Base-by-base conservation (phyloP, 2,329 filamentous ascomycete species). In the Lachnellula arida region DNA sequence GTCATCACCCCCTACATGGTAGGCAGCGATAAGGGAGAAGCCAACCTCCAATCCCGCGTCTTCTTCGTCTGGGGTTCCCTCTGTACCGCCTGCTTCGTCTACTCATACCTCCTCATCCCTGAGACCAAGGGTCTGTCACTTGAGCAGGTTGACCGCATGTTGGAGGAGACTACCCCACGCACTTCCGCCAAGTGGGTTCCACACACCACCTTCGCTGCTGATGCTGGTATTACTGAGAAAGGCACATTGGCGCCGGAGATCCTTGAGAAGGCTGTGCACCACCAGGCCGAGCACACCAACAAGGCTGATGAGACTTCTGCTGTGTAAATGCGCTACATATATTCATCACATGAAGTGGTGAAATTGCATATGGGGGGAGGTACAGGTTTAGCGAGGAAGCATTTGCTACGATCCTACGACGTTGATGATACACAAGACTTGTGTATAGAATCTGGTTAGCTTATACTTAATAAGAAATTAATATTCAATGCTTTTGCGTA, bases 1-100 rank as follows among this genome's bases (percentile, higher is more conserved):
- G 80, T 90, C 71, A 88, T 91, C 73, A 88, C 83, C 7, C 86
- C 87, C 15, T 89, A 87, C 78, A 85, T 89, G 73, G 80, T 88
- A 35, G 82, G 81, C 35, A 65, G 72, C 42, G 75, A 81, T 58
- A 73, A 81, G 60, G 86, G 84, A 60, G 61, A 67, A 14, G 66
- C 56, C 37, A 66, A 70, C 34, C 54, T 69, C 4, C 60, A 60
- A 7, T 63, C 68, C 1, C 58, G 58, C 3, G 63, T 70, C 40
- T 70, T 70, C 77, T 86, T 84, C 75, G 70, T 86, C 65, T 86
- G 84, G 82, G 82, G 82, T 42, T 75, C 76, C 25, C 78, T 82
- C 52, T 86, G 81, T 72, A 75, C 75, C 56, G 68, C 74, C 48
- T 78, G 75, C 56, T 76, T 82, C 57, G 68, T 81, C 37, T 85